phyloP scores from a whole-genome alignment of 306 rosid species.

The Vicia sativa region DNA sequence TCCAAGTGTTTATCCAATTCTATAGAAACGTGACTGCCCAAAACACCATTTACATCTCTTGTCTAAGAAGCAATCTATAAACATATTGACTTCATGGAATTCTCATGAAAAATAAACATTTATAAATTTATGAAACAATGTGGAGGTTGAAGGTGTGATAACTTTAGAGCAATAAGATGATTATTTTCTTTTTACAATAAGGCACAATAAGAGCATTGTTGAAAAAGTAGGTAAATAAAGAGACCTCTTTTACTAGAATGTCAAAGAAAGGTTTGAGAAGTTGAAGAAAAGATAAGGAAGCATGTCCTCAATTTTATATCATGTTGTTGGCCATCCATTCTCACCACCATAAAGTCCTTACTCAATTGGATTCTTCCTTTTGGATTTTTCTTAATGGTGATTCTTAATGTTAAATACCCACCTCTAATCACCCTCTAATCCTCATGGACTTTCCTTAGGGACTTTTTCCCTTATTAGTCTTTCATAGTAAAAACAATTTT shows the following conservation, averaged over 20 bases:
- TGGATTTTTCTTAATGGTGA: background rate
- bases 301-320: constrained; percentile 63
- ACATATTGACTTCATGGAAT: background rate
- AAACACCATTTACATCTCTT: background rate
- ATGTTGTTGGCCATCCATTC: constrained; percentile 85
- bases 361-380: constrained; percentile 41
- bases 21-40: background rate
- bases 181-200: constrained; percentile 5
- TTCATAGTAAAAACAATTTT: background rate
- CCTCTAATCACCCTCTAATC: constrained; percentile 30
- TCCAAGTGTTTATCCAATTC: background rate
- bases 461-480: constrained; percentile 4
- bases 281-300: constrained; percentile 67
- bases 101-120: background rate
- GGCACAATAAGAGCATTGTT: constrained; percentile 41
- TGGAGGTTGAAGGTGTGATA: constrained; percentile 53
- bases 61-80: background rate
- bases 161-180: constrained; percentile 56
- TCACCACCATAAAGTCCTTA: constrained; percentile 69
- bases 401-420: constrained; percentile 41
- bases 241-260: constrained; percentile 36
- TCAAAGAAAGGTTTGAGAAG: constrained; percentile 47
- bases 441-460: constrained; percentile 9
- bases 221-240: constrained; percentile 40
- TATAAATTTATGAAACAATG: constrained; percentile 21